Evolutionary conservation across 805 yeast species (phyloP).

Genomic region (Wickerhamiella allomyrinae): DNA sequence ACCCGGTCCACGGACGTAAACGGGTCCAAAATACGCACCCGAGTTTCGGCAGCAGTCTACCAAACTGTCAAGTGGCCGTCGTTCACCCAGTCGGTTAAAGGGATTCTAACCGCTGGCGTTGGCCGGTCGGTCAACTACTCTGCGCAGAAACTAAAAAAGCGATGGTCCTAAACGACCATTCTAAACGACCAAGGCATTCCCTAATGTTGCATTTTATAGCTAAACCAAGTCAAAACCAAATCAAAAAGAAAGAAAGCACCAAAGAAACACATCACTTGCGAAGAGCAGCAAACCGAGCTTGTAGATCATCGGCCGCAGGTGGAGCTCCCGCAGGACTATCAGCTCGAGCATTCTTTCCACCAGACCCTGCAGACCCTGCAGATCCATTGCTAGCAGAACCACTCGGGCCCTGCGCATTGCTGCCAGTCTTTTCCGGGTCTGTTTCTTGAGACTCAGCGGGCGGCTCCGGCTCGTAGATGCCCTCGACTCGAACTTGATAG

Average conservation of each 20-base stretch:
- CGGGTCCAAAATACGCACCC: constrained; percentile 5
- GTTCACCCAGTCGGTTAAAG: constrained; percentile 62
- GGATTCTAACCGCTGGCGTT: constrained; percentile 72
- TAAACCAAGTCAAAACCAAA: too few relatives aligned
- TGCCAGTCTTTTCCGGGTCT: constrained; percentile 13
- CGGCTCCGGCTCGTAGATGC: constrained; percentile 23
- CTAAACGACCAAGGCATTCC: background rate
- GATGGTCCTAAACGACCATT: constrained; percentile 6
- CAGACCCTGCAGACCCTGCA: background rate
- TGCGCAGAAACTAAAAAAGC: constrained; percentile 16
- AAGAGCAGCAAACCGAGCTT: constrained; percentile 19
- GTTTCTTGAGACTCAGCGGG: constrained; percentile 22
- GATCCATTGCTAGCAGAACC: background rate
- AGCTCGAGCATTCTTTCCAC: background rate
- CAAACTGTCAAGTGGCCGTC: constrained; percentile 58
- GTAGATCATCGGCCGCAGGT: constrained; percentile 15
- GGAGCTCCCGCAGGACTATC: constrained; percentile 19
- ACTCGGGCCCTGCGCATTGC: constrained; percentile 5
- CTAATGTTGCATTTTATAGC: background rate
- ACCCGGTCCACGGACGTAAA: constrained; percentile 2
- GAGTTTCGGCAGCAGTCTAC: constrained; percentile 31
- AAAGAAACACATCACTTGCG: constrained; percentile 8
- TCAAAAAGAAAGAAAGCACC: too few relatives aligned
- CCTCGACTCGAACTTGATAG: constrained; percentile 61
- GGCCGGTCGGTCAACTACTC: constrained; percentile 13